Base-by-base conservation (phyloP, 2,329 filamentous ascomycete species). In the Fusarium pseudoanthophilum region DNA sequence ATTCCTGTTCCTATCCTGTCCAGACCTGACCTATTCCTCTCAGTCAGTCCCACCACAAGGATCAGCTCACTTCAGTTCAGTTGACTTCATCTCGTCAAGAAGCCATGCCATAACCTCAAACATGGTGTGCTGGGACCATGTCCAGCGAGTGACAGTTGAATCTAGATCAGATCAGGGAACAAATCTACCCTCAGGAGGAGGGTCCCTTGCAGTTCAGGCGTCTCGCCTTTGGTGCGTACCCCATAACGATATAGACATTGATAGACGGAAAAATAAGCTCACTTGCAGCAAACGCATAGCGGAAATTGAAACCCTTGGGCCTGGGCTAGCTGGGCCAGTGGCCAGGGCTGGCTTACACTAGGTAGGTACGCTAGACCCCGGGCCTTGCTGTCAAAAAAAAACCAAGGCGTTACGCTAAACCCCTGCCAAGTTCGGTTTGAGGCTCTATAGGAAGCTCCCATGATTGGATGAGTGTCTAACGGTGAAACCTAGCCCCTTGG, bases 181-280 rank as follows among this genome's bases (percentile, higher is more conserved):
- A 51, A 49, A 64, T 68, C 56, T 63, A 48, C 36, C 32, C 8
- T 49, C 40, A 58, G 60, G 34, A 48, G 39, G 39, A 24, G 24
- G 32, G 34, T 39, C 68, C 55, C 70, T 45, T 70, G 60, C 60
- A 60, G 48, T 20, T 52, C 18, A 43, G 32, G 61, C 65, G 69
- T 69, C 65, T 60, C 51, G 62, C 45, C 62, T 42, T 52, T 26
- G 42, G 21, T 21, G 46, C n/a, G 40, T 53, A 42, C 72, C 43
- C 71, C 71, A 72, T 74, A 69, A 20, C 37, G n/a, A 45, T 28
- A 55, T 40, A 63, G 28, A 45, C 56, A 55, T 68, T 74, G 72
- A 75, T 74, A 73, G 69, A 75, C 72, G 72, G 72, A 75, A 74
- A 75, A 74, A 75, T 56, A 58, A 14, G 37, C 18, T 42, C 36